A percentile compares a stretch with the other conserved stretches of the same genome.
phyloP scores from a whole-genome alignment of 176 grass and related monocot species.

The Melocanna baccifera region DNA sequence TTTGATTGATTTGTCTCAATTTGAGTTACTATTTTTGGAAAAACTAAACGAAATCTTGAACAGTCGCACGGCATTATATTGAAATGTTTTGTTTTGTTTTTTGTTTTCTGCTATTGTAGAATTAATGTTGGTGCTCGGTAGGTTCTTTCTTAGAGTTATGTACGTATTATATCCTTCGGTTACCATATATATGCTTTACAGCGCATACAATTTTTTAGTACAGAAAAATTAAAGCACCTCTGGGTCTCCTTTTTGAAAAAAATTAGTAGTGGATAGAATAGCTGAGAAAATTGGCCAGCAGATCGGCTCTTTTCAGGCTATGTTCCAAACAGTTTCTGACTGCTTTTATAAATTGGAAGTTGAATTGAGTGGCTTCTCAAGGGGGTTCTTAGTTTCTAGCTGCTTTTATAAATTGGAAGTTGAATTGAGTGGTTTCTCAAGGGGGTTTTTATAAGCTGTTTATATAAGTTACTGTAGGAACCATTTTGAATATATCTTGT shows the following conservation, averaged over 20 bases:
- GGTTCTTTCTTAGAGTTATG: background rate
- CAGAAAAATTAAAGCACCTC: constrained; percentile 7
- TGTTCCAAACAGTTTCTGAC: too few species aligned
- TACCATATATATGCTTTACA: background rate
- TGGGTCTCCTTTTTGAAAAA: background rate
- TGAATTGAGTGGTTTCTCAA: too few species aligned
- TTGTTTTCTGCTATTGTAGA: background rate
- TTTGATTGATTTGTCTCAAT: background rate
- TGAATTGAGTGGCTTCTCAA: too few species aligned
- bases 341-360: too few species aligned
- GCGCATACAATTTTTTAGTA: background rate
- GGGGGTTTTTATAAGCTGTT: too few species aligned
- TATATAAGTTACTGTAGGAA: too few species aligned
- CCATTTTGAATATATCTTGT: too few species aligned
- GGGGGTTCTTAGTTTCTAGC: too few species aligned
- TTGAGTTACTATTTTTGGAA: constrained; percentile 1
- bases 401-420: too few species aligned
- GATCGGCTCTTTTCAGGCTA: background rate
- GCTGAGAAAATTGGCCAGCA: background rate
- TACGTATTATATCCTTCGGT: background rate
- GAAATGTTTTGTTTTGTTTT: background rate
- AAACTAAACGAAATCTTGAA: background rate
- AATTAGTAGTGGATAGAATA: background rate
- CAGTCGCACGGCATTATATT: background rate
- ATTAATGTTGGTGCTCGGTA: background rate